Conservation (phyloP, 2,329 filamentous ascomycete species). For the Aspergillus quadrilineatus region DNA sequence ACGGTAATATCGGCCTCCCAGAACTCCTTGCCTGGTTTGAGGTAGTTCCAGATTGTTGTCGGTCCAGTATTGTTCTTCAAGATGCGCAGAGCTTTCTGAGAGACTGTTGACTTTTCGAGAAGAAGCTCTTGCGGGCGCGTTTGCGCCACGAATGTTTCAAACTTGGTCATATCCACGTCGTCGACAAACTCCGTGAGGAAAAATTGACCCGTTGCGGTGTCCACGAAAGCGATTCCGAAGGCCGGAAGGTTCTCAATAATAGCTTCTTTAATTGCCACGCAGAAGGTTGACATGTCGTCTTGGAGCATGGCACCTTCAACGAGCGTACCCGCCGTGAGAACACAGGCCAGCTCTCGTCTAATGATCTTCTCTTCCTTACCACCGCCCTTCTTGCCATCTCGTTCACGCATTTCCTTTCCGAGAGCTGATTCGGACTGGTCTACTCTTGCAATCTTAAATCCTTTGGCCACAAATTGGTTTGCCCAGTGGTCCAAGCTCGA, state of each 20-base stretch:
- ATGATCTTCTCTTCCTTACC: constrained; percentile 89
- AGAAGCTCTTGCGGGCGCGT: constrained; percentile 84
- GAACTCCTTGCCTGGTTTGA: constrained; percentile 86
- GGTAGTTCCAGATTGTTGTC: constrained; percentile 91
- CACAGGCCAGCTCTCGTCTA: constrained; percentile 81
- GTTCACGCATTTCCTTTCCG: constrained; percentile 97
- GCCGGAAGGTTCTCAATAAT: constrained; percentile 69
- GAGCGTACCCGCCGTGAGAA: constrained; percentile 87
- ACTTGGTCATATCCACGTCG: constrained; percentile 90
- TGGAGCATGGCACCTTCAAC: constrained; percentile 97
- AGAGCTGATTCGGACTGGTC: constrained; percentile 96
- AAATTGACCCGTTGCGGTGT: constrained; percentile 94
- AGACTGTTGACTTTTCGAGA: constrained; percentile 82
- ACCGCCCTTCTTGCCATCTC: constrained; percentile 57
- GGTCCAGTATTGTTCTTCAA: constrained; percentile 93
- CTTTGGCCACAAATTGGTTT: constrained; percentile 96
- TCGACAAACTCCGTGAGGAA: constrained; percentile 89
- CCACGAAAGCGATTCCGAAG: constrained; percentile 91
- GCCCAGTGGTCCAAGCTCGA: constrained; percentile 96
- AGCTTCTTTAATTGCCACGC: constrained; percentile 86
- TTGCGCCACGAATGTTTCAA: constrained; percentile 95
- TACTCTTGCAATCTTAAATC: constrained; percentile 93
- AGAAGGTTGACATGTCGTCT: constrained; percentile 96
- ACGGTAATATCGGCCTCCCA: constrained; percentile 81
- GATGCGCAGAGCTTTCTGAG: constrained; percentile 85